Percentiles rank a stretch among this genome's conserved stretches.
These are phyloP conservation scores for Trichoderma breve DNA, from an alignment of 2,329 filamentous ascomycete genomes.

Conservation along the genomic window DNA sequence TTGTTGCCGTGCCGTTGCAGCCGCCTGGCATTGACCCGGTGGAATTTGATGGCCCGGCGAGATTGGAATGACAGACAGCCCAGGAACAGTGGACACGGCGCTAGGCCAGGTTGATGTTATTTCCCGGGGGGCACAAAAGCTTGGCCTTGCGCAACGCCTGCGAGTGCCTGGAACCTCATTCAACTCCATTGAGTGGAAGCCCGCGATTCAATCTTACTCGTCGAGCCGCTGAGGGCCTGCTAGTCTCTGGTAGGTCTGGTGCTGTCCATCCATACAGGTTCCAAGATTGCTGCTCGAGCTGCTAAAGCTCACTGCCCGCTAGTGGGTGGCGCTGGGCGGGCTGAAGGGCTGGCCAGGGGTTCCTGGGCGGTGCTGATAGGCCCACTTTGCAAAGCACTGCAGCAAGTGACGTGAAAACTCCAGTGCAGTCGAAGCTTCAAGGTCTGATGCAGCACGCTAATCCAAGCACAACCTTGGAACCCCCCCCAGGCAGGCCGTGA, in stretches of 20 bases:
- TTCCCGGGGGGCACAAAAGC: neutral
- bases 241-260: neutral
- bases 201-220: neutral
- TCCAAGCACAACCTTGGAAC: neutral
- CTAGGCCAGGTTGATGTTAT: slow-evolving; percentile 3
- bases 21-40: neutral
- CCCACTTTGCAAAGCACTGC: neutral
- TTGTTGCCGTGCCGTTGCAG: neutral
- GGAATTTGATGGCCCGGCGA: neutral
- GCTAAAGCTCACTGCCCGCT: neutral
- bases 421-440: neutral
- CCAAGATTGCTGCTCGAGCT: too few species aligned
- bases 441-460: neutral
- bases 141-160: neutral
- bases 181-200: neutral
- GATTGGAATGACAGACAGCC: slow-evolving; percentile 9
- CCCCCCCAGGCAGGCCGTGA: neutral
- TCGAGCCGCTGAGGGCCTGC: neutral
- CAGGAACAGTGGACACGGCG: neutral
- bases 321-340: slow-evolving; percentile 9
- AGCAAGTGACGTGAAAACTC: neutral
- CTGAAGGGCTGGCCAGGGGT: neutral
- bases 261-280: neutral
- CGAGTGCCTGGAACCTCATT: neutral
- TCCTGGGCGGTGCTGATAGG: slow-evolving; percentile 1